Conservation (phyloP, 179 eudicot genomes). For the Corrigiola litoralis region DNA sequence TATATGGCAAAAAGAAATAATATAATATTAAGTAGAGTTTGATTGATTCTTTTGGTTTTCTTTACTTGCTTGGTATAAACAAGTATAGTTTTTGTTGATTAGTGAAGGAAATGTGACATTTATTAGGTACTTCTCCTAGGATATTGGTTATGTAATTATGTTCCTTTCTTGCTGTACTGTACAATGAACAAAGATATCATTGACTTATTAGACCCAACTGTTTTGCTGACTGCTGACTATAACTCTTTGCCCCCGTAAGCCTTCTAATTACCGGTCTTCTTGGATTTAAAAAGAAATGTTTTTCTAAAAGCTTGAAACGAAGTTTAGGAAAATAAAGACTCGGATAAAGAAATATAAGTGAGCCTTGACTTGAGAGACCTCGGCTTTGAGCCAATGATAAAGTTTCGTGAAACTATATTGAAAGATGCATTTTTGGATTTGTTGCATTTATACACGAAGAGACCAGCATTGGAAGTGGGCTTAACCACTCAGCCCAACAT, state of each 20-base stretch:
- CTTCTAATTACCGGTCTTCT: neutral
- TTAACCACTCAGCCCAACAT: neutral
- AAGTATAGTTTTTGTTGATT: slow-evolving; percentile 12
- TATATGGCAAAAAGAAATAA: neutral
- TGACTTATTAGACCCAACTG: slow-evolving; percentile 13
- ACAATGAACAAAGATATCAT: slow-evolving; percentile 14
- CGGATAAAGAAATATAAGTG: neutral
- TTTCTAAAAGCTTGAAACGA: slow-evolving; percentile 14
- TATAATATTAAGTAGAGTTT: neutral
- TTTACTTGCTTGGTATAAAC: slow-evolving; percentile 29
- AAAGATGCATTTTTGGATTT: slow-evolving; percentile 22
- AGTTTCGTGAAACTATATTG: slow-evolving; percentile 26
- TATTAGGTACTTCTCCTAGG: slow-evolving; percentile 14
- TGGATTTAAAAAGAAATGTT: neutral
- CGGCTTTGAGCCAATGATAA: neutral
- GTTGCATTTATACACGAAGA: neutral
- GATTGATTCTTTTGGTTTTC: slow-evolving; percentile 18
- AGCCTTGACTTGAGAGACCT: neutral
- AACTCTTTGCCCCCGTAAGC: neutral
- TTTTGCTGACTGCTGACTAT: slow-evolving; percentile 19
- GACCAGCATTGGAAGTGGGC: slow-evolving; percentile 13
- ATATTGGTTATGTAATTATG: slow-evolving; percentile 21
- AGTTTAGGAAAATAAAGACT: slow-evolving; percentile 18
- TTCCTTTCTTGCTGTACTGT: slow-evolving; percentile 28
- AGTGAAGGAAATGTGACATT: slow-evolving; percentile 7